Percentiles rank a stretch among this genome's conserved stretches.
Evolutionary conservation across 2,329 filamentous ascomycete genomes (phyloP).

Genomic region (Paraphoma chrysanthemicola): DNA sequence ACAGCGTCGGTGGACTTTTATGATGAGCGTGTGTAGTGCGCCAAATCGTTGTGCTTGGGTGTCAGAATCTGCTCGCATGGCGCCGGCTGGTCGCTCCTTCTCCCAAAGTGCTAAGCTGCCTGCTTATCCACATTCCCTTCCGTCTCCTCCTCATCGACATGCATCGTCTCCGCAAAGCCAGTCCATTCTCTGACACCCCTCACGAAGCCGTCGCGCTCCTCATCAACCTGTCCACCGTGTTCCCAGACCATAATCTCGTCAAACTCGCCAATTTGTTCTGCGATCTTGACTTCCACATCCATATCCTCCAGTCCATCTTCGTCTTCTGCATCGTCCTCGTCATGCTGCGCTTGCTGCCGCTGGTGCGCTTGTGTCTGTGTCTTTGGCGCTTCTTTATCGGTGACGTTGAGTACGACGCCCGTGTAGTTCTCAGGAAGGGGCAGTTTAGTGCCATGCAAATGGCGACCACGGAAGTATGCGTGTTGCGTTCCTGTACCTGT

Average conservation of each 20-base stretch:
- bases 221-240: slow-evolving; percentile 72
- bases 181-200: slow-evolving; percentile 84
- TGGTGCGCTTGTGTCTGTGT: slow-evolving; percentile 1
- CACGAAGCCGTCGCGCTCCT: slow-evolving; percentile 71
- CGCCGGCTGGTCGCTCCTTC: too few species aligned
- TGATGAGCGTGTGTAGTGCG: too few species aligned
- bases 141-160: slow-evolving; percentile 29
- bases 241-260: slow-evolving; percentile 83
- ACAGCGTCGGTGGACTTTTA: too few species aligned
- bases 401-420: slow-evolving; percentile 51
- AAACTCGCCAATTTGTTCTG: slow-evolving; percentile 73
- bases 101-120: too few species aligned
- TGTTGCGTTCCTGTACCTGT: slow-evolving; percentile 23
- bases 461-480: slow-evolving; percentile 69
- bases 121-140: neutral
- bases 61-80: too few species aligned
- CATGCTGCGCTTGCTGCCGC: slow-evolving; percentile 1
- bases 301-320: slow-evolving; percentile 21
- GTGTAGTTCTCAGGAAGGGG: slow-evolving; percentile 74
- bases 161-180: slow-evolving; percentile 68
- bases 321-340: neutral
- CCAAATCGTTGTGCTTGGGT: too few species aligned
- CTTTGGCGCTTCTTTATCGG: slow-evolving; percentile 30
- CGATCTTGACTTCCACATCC: slow-evolving; percentile 43
- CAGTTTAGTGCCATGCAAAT: slow-evolving; percentile 72